Conservation (phyloP, 1,139 yeast species). For the Yamadazyma sp. region DNA sequence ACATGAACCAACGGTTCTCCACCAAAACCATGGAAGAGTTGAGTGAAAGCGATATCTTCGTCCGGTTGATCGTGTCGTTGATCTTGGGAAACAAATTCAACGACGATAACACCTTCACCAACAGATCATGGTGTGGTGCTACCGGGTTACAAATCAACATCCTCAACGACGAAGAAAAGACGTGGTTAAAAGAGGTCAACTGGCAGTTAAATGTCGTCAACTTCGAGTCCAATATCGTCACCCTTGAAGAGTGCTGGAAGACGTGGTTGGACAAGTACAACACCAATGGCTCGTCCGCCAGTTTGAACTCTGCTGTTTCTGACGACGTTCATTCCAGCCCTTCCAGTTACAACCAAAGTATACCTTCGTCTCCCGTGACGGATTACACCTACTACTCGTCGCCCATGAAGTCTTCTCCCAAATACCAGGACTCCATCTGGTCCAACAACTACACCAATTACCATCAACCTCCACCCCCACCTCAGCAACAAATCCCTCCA, state of each 20-base stretch:
- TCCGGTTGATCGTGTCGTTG: conserved; percentile 66
- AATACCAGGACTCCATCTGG: conserved; percentile 29
- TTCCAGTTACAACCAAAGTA: conserved; percentile 14
- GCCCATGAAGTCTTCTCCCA: conserved; percentile 17
- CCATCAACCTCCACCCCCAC: conserved; percentile 2
- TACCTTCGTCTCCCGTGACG: conserved; percentile 23
- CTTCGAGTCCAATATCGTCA: conserved; percentile 39
- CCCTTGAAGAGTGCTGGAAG: conserved; percentile 49
- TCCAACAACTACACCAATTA: conserved; percentile 7
- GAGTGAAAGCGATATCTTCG: conserved; percentile 51
- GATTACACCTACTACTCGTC: conserved; percentile 18
- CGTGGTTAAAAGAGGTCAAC: conserved; percentile 61
- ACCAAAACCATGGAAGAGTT: conserved; percentile 26
- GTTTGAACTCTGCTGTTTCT: neutral
- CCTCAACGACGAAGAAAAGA: conserved; percentile 67
- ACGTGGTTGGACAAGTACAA: conserved; percentile 45
- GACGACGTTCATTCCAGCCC: conserved; percentile 4
- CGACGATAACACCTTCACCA: conserved; percentile 95
- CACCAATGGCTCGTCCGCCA: conserved; percentile 7
- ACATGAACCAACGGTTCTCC: conserved; percentile 53
- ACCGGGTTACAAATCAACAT: conserved; percentile 68
- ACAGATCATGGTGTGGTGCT: conserved; percentile 93
- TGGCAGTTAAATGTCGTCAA: conserved; percentile 52
- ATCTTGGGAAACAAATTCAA: conserved; percentile 90
- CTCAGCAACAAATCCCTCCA: neutral